Base-by-base conservation (phyloP, 345 rosid genomes). In the Populus simonii region DNA sequence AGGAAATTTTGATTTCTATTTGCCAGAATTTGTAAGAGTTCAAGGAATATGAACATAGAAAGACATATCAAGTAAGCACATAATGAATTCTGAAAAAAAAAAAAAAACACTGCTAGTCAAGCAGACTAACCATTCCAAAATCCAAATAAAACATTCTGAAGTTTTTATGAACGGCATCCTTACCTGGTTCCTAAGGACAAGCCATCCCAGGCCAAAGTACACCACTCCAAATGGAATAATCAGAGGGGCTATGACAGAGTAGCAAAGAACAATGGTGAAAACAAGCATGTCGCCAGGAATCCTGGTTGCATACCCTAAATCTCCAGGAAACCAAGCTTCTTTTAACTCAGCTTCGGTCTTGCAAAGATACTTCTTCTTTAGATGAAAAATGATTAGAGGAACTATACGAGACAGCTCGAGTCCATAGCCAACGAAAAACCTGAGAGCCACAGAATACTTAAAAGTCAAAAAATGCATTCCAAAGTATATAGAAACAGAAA, bases 281-380 rank as follows among this genome's bases (percentile, higher is more conserved):
- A 93, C 72, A 71, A 93, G 95, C 93, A 92, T 33, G 86, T 95
- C 98, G 27, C 80, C 66, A 0, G 98, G 98, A 65, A 93, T 80
- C 86, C 97, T 87, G 73, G 97, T 93, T 10, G 86, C 90, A 53
- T 92, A 93, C 38, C 81, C 49, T 0, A 90, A 79, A 85, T 92
- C 98, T 71, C 95, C 94, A 2, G 98, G 98, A 74, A 68, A 68
- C 97, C 98, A 94, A 62, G 98, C 97, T 68, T 87, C 94, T 85
- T 87, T 94, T 47, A 86, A 23, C 79, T 95, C 99, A 11, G 88
- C 92, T 78, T 95, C 99, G 9, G 91, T 95, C 88, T 95, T 93
- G 89, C 97, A 95, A 11, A 93, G 87, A 79, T 85, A 93, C 86
- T 92, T 95, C 91, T 82, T 93, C 83, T 93, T 95, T 76, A 93